Evolutionary conservation across 805 yeast species (phyloP), one percentile per base, ranked within the genome.

Genomic region (Saturnispora gosingensis): DNA sequence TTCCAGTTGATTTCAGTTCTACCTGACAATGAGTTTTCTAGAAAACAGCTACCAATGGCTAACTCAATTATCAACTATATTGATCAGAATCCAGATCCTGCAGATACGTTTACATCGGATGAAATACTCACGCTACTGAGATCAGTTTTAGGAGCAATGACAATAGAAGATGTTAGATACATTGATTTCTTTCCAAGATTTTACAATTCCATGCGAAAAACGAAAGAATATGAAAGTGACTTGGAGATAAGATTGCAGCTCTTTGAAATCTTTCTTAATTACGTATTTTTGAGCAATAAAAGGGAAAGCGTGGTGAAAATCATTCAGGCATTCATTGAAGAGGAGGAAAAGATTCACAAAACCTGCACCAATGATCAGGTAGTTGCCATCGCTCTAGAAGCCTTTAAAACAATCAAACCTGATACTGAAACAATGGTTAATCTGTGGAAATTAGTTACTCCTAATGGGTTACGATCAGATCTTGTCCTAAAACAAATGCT

Each of bases 101-200:
- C 57, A 15, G 64, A 60, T 30, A 54, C 56, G 4, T 59, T 64
- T 34, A 54, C 52, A 7, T 20, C 56, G 1, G 42, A 46, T 16
- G 65, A 65, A 53, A 57, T 65, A 58, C 43, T 64, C 13, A 27
- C 50, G 3, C 45, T 62, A 13, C 50, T 65, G 36, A 53, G 54
- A 42, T 58, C 62, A 28, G 61, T 60, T 9, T 43, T 65, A 5
- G 58, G 62, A 20, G 66, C 63, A 3, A 59, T 66, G 65, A 60
- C 62, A 2, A 42, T 58, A 24, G 57, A 62, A 13, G 66, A 66
- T 46, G 68, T 65, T 6, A 55, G 53, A 24, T 52, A 57, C 46
- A 39, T 60, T 45, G 63, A 62, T 54, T 68, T 67, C 55, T 66
- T 68, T 46, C 72, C 72, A 4, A 52, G 64, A 20, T 65, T 67